Evolutionary conservation across 176 grass and related monocot genomes (phyloP).

Genomic region (Hordeum vulgare): DNA sequence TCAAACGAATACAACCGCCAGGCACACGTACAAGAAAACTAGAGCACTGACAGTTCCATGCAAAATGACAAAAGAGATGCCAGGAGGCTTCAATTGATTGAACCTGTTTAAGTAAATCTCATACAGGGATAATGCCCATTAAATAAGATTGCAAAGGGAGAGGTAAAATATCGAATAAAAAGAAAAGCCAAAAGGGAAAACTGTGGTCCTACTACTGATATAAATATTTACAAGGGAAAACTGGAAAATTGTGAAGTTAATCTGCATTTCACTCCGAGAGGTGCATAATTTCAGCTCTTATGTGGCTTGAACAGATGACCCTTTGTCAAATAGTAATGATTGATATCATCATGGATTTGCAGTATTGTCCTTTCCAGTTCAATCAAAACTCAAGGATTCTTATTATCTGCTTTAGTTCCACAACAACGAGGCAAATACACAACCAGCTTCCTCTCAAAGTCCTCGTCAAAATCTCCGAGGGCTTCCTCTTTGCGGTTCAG

Average conservation of each 20-base stretch:
- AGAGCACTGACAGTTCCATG: background rate
- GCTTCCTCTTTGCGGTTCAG: slow-evolving; percentile 43
- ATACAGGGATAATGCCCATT: slow-evolving; percentile 37
- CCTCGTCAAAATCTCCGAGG: slow-evolving; percentile 47
- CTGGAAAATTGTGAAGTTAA: slow-evolving; percentile 44
- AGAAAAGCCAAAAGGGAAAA: slow-evolving; percentile 35
- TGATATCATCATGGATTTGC: slow-evolving; percentile 3
- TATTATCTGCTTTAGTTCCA: slow-evolving; percentile 39
- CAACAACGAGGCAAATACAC: slow-evolving; percentile 25
- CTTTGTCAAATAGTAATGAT: slow-evolving; percentile 17
- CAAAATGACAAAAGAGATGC: slow-evolving; percentile 19
- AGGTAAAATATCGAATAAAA: slow-evolving; percentile 27
- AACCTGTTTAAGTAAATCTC: slow-evolving; percentile 42
- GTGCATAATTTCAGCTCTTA: slow-evolving; percentile 25
- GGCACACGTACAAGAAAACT: background rate
- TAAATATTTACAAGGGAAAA: slow-evolving; percentile 67
- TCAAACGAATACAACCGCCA: background rate
- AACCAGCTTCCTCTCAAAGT: slow-evolving; percentile 34
- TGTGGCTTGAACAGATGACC: slow-evolving; percentile 20
- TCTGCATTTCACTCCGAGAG: slow-evolving; percentile 26
- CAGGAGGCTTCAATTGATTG: slow-evolving; percentile 37
- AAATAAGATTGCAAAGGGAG: slow-evolving; percentile 28
- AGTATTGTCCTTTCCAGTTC: slow-evolving; percentile 11
- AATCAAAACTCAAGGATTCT: slow-evolving; percentile 29
- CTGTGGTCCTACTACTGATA: slow-evolving; percentile 44